phyloP scores from a whole-genome alignment of 2,329 filamentous ascomycete species.

The Magnaporthiopsis rhizophila region DNA sequence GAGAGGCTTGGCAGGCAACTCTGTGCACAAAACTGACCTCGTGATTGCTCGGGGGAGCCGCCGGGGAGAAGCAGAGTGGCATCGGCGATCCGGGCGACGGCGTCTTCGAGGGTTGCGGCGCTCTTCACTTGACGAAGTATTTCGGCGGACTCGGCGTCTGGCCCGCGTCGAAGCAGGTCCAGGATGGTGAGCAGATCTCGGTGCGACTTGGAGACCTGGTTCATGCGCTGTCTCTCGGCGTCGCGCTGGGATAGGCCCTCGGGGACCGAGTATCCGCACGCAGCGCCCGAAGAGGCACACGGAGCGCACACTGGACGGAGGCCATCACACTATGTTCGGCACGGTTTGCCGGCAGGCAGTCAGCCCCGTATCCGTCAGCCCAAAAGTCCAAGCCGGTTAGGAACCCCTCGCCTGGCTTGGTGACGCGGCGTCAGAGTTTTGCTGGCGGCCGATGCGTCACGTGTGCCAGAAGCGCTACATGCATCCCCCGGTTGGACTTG shows the following conservation, averaged over 20 bases:
- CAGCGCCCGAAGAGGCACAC: not conserved
- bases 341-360: not conserved
- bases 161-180: slow-evolving; percentile 2
- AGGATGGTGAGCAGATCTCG: slow-evolving; percentile 6
- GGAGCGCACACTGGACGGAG: slow-evolving; percentile 8
- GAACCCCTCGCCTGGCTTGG: not conserved
- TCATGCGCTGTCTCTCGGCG: slow-evolving; percentile 1
- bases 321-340: slow-evolving; percentile 6
- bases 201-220: slow-evolving; percentile 1
- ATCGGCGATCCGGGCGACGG: slow-evolving; percentile 4
- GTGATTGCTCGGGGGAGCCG: not conserved
- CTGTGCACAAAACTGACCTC: not conserved
- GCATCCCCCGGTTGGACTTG: not conserved
- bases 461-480: not conserved
- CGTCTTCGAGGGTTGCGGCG: slow-evolving; percentile 6
- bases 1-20: not conserved
- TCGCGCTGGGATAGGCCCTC: slow-evolving; percentile 8
- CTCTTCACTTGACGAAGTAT: slow-evolving; percentile 3
- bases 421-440: too few species aligned
- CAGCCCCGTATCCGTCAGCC: not conserved
- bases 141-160: slow-evolving; percentile 1
- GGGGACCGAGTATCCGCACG: slow-evolving; percentile 7
- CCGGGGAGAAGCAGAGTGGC: not conserved
- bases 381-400: not conserved
- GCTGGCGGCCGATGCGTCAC: not conserved